Evolutionary conservation across 1,139 yeast species (phyloP).

Genomic region (Suhomyces bolitotheri): DNA sequence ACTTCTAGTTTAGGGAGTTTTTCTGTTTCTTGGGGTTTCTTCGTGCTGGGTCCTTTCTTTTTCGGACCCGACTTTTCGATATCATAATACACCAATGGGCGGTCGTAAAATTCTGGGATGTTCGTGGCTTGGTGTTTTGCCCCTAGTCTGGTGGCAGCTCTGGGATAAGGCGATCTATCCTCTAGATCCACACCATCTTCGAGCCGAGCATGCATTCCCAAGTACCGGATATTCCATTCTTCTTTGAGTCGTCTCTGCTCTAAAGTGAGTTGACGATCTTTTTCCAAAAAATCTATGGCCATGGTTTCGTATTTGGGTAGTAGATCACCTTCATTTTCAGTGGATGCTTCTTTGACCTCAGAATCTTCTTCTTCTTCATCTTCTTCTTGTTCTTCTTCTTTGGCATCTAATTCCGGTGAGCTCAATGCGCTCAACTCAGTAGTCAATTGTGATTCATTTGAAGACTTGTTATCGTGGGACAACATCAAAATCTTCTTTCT

Average conservation of each 20-base stretch:
- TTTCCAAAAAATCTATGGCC: slow-evolving; percentile 53
- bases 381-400: slow-evolving; percentile 6
- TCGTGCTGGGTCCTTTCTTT: slow-evolving; percentile 18
- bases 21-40: slow-evolving; percentile 16
- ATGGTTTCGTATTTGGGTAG: slow-evolving; percentile 63
- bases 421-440: slow-evolving; percentile 26
- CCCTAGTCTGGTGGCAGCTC: slow-evolving; percentile 80
- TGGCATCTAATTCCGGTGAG: slow-evolving; percentile 13
- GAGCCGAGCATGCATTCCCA: slow-evolving; percentile 73
- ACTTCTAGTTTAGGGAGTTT: slow-evolving; percentile 35
- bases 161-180: slow-evolving; percentile 74
- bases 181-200: slow-evolving; percentile 81
- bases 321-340: not conserved
- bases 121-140: slow-evolving; percentile 69
- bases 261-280: slow-evolving; percentile 43
- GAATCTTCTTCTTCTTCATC: slow-evolving; percentile 11
- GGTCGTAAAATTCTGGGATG: slow-evolving; percentile 67
- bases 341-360: slow-evolving; percentile 10
- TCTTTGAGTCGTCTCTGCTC: slow-evolving; percentile 53
- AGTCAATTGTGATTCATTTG: slow-evolving; percentile 37
- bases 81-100: slow-evolving; percentile 71
- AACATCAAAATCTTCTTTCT: slow-evolving; percentile 43
- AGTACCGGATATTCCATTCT: slow-evolving; percentile 81
- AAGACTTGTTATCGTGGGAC: slow-evolving; percentile 44
- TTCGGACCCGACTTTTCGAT: slow-evolving; percentile 21